Percentiles rank a stretch among this genome's conserved stretches.
Conservation (phyloP, 2,329 filamentous ascomycete genomes). For the Paradendryphiella salina region DNA sequence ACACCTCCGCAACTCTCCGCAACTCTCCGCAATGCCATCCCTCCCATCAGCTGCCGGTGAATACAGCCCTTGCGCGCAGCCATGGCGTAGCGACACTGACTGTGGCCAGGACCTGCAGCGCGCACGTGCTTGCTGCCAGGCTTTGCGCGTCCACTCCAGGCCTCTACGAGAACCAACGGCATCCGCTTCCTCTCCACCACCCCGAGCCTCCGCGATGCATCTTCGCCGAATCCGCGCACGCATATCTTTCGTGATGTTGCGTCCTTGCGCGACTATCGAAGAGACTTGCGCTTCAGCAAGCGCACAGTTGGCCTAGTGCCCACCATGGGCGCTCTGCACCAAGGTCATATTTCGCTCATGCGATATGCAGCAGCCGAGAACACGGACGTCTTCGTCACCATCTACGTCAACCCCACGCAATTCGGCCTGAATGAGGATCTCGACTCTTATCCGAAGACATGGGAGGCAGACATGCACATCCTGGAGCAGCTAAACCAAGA, state of each 20-base stretch:
- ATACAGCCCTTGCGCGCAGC: conserved; percentile 1
- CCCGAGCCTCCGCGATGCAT: conserved; percentile 22
- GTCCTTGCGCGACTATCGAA: conserved; percentile 70
- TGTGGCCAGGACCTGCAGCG: conserved; percentile 12
- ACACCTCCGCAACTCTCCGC: conserved; percentile 30
- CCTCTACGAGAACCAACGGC: conserved; percentile 5
- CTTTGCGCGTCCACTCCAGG: conserved; percentile 2
- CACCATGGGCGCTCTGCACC: conserved; percentile 97
- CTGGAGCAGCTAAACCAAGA: conserved; percentile 71
- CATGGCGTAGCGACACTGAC: conserved; percentile 23
- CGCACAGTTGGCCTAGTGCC: conserved; percentile 85
- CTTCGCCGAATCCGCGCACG: conserved; percentile 49
- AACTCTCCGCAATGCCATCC: conserved; percentile 32
- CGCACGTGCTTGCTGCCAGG: conserved; percentile 5
- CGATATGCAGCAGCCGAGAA: conserved; percentile 82
- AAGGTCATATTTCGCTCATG: conserved; percentile 84
- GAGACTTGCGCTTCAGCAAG: conserved; percentile 65
- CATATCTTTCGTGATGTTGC: conserved; percentile 76
- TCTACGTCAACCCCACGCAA: conserved; percentile 96
- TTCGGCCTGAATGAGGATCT: conserved; percentile 90
- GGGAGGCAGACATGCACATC: conserved; percentile 72
- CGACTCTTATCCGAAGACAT: conserved; percentile 85
- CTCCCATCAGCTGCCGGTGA: conserved; percentile 27
- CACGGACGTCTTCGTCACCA: conserved; percentile 83
- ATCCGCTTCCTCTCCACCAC: conserved; percentile 28